These are phyloP conservation scores for Yamadazyma pseudoaaseri DNA, from an alignment of 1,139 yeast genomes.

Conservation along the genomic window DNA sequence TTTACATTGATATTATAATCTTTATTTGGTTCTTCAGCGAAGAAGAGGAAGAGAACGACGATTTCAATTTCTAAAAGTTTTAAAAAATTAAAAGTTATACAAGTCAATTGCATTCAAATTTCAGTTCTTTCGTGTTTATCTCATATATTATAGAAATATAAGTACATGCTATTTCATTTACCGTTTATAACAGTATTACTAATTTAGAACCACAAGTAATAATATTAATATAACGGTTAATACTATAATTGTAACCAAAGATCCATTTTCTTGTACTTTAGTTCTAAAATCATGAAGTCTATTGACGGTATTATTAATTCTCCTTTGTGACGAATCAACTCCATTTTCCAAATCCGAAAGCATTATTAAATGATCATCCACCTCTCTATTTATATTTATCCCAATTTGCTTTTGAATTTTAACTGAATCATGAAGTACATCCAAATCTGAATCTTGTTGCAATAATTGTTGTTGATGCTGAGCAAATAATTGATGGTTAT, in stretches of 20 bases:
- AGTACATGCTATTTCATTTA: too few relatives aligned
- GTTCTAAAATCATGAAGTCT: slow-evolving; percentile 55
- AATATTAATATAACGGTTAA: slow-evolving; percentile 59
- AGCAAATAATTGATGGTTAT: slow-evolving; percentile 57
- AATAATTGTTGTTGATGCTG: slow-evolving; percentile 65
- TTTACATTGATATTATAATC: slow-evolving; percentile 67
- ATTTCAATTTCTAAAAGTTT: slow-evolving; percentile 44
- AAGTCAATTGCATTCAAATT: too few relatives aligned
- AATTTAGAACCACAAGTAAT: slow-evolving; percentile 57
- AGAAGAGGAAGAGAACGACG: slow-evolving; percentile 52
- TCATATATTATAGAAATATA: too few relatives aligned
- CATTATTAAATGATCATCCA: slow-evolving; percentile 66
- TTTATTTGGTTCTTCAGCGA: slow-evolving; percentile 71
- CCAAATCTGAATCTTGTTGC: slow-evolving; percentile 65
- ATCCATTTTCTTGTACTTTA: slow-evolving; percentile 66
- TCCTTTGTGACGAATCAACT: slow-evolving; percentile 52
- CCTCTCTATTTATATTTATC: slow-evolving; percentile 59
- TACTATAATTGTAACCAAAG: slow-evolving; percentile 66
- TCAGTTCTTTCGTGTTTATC: too few relatives aligned
- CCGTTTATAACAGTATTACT: too few relatives aligned
- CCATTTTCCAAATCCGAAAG: slow-evolving; percentile 71
- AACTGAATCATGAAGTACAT: slow-evolving; percentile 57
- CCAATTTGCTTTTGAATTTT: slow-evolving; percentile 67
- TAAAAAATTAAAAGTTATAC: too few relatives aligned
- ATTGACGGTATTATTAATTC: slow-evolving; percentile 54